A percentile compares a stretch with the other conserved stretches of the same genome.
Conservation (phyloP, 2,329 filamentous ascomycete species). For the Pseudogymnoascus destructans region DNA sequence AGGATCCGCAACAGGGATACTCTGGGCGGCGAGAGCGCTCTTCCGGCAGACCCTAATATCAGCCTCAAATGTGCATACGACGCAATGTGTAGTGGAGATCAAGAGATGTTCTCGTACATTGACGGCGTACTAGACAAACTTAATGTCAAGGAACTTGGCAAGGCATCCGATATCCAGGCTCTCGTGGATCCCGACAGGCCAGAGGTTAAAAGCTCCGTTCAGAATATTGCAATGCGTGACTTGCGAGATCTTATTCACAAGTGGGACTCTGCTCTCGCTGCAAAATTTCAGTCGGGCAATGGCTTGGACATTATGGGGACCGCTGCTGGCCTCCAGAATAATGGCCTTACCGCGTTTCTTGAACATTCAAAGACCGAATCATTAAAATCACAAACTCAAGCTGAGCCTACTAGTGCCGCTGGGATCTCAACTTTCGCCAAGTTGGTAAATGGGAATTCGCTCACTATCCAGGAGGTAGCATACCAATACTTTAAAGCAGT, state of each 20-base stretch:
- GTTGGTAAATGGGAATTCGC: slow-evolving; percentile 36
- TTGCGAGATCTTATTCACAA: slow-evolving; percentile 27
- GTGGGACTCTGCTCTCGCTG: slow-evolving; percentile 30
- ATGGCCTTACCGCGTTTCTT: slow-evolving; percentile 46
- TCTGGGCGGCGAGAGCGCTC: slow-evolving; percentile 35
- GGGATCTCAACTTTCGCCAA: slow-evolving; percentile 41
- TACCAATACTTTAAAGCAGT: slow-evolving; percentile 45
- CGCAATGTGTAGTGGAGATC: slow-evolving; percentile 18
- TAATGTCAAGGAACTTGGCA: slow-evolving; percentile 23
- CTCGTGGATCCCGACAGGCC: slow-evolving; percentile 16
- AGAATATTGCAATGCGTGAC: slow-evolving; percentile 26
- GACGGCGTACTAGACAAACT: slow-evolving; percentile 20
- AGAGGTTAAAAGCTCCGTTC: slow-evolving; percentile 14
- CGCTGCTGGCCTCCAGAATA: slow-evolving; percentile 22
- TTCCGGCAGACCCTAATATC: slow-evolving; percentile 37
- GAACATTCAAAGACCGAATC: slow-evolving; percentile 41
- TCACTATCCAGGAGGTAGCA: slow-evolving; percentile 42
- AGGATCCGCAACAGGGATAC: slow-evolving; percentile 49
- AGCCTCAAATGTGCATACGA: slow-evolving; percentile 31
- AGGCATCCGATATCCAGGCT: slow-evolving; percentile 19
- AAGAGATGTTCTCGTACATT: slow-evolving; percentile 23
- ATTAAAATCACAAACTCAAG: slow-evolving; percentile 33
- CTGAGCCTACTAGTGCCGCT: slow-evolving; percentile 20
- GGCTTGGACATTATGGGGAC: slow-evolving; percentile 25
- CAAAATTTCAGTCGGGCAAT: slow-evolving; percentile 23